phyloP scores from a whole-genome alignment of 2,329 filamentous ascomycete species.

The Catunica adiposa region DNA sequence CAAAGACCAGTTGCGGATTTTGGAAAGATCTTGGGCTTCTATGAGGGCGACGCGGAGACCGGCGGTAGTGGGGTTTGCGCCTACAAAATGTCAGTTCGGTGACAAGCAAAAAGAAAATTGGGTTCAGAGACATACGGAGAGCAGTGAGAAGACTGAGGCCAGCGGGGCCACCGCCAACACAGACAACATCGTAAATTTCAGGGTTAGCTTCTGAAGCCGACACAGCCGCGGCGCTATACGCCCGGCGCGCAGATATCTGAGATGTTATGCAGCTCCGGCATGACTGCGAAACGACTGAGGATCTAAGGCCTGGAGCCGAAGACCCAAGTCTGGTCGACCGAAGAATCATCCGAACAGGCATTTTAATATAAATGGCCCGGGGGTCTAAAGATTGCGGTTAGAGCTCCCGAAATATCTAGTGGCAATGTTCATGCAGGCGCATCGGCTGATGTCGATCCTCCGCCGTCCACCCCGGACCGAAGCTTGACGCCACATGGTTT shows the following conservation, averaged over 20 bases:
- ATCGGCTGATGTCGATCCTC: not conserved
- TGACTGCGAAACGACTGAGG: not conserved
- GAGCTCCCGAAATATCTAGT: not conserved
- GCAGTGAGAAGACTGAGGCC: constrained; percentile 69
- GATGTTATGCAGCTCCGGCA: constrained; percentile 4
- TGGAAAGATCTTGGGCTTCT: constrained; percentile 71
- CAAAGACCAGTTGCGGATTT: constrained; percentile 48
- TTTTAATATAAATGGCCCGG: not conserved
- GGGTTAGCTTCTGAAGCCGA: constrained; percentile 23
- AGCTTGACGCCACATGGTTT: not conserved
- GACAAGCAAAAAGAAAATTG: not conserved
- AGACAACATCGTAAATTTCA: constrained; percentile 85
- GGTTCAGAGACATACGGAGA: constrained; percentile 52
- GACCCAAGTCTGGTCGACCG: not conserved
- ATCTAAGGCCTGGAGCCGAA: not conserved
- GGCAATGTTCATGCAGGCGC: not conserved
- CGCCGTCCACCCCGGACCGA: not conserved
- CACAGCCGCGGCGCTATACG: constrained; percentile 1
- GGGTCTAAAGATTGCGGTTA: not conserved
- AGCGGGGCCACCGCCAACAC: constrained; percentile 76
- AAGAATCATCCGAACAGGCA: constrained; percentile 3
- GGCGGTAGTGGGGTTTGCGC: constrained; percentile 57
- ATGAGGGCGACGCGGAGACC: constrained; percentile 73
- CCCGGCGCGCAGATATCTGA: not conserved
- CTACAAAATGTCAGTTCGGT: constrained; percentile 27